Conservation (phyloP, 176 grass and related monocot species). For the Zoysia japonica region DNA sequence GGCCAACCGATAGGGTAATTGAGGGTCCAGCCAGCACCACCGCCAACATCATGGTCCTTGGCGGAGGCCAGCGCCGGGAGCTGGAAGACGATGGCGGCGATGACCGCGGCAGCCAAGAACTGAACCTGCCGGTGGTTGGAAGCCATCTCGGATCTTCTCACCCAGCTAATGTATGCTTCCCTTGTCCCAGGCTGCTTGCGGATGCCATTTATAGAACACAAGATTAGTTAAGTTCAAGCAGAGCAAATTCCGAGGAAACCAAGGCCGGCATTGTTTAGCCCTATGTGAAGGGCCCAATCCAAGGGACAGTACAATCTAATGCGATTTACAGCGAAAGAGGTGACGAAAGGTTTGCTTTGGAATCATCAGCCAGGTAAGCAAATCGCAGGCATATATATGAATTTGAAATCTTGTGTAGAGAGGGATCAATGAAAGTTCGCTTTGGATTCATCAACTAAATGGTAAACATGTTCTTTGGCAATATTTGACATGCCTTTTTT, state of each 20-base stretch:
- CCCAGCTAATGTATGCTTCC: not conserved
- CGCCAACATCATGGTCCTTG: not conserved
- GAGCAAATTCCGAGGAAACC: not conserved
- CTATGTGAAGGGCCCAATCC: not conserved
- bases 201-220: too few species aligned
- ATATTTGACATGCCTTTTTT: too few species aligned
- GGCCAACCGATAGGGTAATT: conserved; percentile 17
- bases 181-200: not conserved
- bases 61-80: not conserved
- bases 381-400: too few species aligned
- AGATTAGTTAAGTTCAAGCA: not conserved
- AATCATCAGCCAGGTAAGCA: not conserved
- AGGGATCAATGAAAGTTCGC: too few species aligned
- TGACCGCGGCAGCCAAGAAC: not conserved
- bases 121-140: too few species aligned
- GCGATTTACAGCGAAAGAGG: not conserved
- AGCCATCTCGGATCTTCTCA: not conserved
- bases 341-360: not conserved
- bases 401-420: too few species aligned
- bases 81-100: not conserved
- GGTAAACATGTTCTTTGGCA: too few species aligned
- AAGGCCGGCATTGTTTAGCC: not conserved
- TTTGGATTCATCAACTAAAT: too few species aligned
- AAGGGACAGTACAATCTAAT: not conserved
- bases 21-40: conserved; percentile 14